Evolutionary conservation across 1,284 basidiomycete genomes (phyloP), one percentile per base, ranked within the genome.

Genomic region (Rhizoctonia solani): DNA sequence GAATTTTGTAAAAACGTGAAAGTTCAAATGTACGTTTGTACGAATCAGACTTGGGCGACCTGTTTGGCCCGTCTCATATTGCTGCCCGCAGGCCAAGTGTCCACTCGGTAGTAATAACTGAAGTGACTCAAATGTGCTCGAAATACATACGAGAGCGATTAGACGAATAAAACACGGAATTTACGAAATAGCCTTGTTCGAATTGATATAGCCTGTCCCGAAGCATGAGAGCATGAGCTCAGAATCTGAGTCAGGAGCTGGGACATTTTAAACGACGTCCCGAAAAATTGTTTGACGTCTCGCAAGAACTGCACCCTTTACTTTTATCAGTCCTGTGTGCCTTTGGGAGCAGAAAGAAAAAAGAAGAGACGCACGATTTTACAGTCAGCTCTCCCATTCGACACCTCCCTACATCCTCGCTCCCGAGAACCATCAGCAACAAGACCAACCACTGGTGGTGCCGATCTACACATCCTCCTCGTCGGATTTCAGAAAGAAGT

Each of bases 401-500:
- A 78, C 92, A 93, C 70, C 89, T 85, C 0, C 94, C 92, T 1
- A 99, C 94, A 75, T 99, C 97, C 76, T 98, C 95, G 70, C 93
- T 95, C 5, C 96, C 95, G 8, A 98, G 81, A 1, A 93, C 89
- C 93, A 99, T 96, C 81, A 96, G 83, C 25, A 96, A 77, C 27
- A 98, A 80, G 0, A 94, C 88, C n/a, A 98, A 78, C 58, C 84
- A 85, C 77, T 99, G 97, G 76, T 97, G 94, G 69, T 88, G 85
- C 56, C 88, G 81, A 77, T 99, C 97, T 2, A 98, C 85, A 74
- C 96, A 98, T 0, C 97, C 96, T 0, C 94, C 92, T 47, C 81
- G 81, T 47, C 83, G 81, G 30, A 99, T 86, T 75, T 96, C 93
- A 14, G 83, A 78, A 34, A 99, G 81, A 32, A 99, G 82, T 13